Conservation (phyloP, 805 yeast genomes). For the Cyberlindnera galapagoensis region DNA sequence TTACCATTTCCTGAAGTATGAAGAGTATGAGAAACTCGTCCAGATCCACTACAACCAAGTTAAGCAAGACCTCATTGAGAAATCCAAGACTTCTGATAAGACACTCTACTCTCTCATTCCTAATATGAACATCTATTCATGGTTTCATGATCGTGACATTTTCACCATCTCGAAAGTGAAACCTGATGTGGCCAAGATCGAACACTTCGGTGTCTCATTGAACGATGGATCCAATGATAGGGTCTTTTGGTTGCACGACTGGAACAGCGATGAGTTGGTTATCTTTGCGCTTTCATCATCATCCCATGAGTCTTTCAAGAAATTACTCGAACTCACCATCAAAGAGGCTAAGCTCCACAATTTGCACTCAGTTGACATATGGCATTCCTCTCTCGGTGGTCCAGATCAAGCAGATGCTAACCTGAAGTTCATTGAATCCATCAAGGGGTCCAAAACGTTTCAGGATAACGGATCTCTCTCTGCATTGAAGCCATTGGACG, state of each 20-base stretch:
- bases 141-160: constrained; percentile 37
- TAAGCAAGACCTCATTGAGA: constrained; percentile 14
- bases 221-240: constrained; percentile 25
- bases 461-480: constrained; percentile 29
- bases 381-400: constrained; percentile 30
- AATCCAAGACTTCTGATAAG: constrained; percentile 16
- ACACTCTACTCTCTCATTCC: constrained; percentile 30
- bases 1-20: constrained; percentile 25
- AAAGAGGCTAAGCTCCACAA: constrained; percentile 27
- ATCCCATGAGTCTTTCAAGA: constrained; percentile 18
- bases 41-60: constrained; percentile 21
- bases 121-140: constrained; percentile 30
- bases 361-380: constrained; percentile 27
- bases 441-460: constrained; percentile 20
- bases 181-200: constrained; percentile 7
- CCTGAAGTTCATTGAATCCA: constrained; percentile 7
- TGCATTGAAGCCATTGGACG: constrained; percentile 31
- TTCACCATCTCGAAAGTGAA: constrained; percentile 28
- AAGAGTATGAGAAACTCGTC: constrained; percentile 27
- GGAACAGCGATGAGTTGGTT: constrained; percentile 27
- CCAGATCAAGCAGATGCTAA: constrained; percentile 1
- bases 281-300: constrained; percentile 17
- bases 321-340: constrained; percentile 27
- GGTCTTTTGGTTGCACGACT: constrained; percentile 40
- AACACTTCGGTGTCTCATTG: constrained; percentile 26